Percentiles rank a stretch among this genome's conserved stretches.
Conservation (phyloP, 768 basidiomycete genomes). For the Kwoniella bestiolae region DNA sequence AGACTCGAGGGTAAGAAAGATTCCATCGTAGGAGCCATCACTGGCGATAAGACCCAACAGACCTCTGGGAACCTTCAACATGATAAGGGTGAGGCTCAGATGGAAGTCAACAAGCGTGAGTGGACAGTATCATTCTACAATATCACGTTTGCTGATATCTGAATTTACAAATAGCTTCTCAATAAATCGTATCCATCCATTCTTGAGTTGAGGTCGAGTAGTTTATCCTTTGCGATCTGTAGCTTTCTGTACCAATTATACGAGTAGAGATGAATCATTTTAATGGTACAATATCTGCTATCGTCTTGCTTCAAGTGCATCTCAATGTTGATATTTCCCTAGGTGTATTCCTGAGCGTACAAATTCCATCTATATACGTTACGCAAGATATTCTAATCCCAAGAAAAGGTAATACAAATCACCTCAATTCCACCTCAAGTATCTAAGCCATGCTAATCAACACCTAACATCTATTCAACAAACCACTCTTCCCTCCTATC, state of each 20-base stretch:
- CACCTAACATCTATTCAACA: too few species aligned
- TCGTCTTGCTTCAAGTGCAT: too few species aligned
- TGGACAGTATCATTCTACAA: background rate
- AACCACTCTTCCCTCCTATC: too few species aligned
- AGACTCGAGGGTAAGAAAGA: constrained; percentile 55
- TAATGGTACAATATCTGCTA: background rate
- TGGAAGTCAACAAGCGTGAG: constrained; percentile 39
- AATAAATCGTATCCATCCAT: constrained; percentile 6
- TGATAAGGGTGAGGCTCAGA: constrained; percentile 44
- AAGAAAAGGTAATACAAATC: too few species aligned
- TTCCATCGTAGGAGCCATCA: constrained; percentile 54
- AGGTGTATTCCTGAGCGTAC: too few species aligned
- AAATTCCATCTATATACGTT: background rate
- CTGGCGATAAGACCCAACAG: constrained; percentile 55
- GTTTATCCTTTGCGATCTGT: too few species aligned
- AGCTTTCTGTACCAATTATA: too few species aligned
- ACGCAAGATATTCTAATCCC: background rate
- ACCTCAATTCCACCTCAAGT: too few species aligned
- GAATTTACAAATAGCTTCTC: constrained; percentile 3
- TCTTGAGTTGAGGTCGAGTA: too few species aligned
- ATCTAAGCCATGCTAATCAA: too few species aligned
- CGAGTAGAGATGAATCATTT: background rate
- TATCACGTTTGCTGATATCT: too few species aligned
- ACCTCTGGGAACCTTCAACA: constrained; percentile 50
- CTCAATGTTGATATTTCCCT: too few species aligned